These are phyloP conservation scores for Erysimum cheiri DNA, from an alignment of 441 rosid species.

Conservation along the genomic window DNA sequence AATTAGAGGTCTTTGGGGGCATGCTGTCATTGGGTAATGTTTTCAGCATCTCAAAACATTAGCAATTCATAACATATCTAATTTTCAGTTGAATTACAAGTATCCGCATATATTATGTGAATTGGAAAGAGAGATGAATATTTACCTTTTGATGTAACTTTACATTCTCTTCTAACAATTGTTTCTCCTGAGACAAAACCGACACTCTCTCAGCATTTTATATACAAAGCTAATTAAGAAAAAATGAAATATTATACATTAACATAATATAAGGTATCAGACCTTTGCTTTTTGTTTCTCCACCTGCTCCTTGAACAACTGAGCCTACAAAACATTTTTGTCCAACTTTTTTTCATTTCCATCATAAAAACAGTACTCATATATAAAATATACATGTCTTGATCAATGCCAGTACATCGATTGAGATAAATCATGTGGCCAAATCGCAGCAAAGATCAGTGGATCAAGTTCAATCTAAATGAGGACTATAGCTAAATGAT, in stretches of 20 bases:
- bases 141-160: slow-evolving; percentile 51
- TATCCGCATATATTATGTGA: background rate
- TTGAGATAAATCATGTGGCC: background rate
- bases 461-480: slow-evolving; percentile 7
- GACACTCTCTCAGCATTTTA: slow-evolving; percentile 24
- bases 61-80: background rate
- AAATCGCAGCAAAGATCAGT: background rate
- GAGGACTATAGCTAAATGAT: slow-evolving; percentile 1
- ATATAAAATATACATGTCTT: slow-evolving; percentile 11
- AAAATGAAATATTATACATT: background rate
- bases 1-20: background rate
- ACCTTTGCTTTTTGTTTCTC: slow-evolving; percentile 65
- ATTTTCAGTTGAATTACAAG: background rate
- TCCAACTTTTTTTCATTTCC: slow-evolving; percentile 6
- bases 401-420: slow-evolving; percentile 9
- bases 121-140: slow-evolving; percentile 15
- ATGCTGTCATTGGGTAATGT: background rate
- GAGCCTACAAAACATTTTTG: slow-evolving; percentile 51
- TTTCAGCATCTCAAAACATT: background rate
- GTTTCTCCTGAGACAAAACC: slow-evolving; percentile 52
- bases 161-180: slow-evolving; percentile 52
- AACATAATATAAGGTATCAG: slow-evolving; percentile 16
- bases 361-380: background rate
- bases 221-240: slow-evolving; percentile 13
- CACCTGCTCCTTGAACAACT: slow-evolving; percentile 54